These are phyloP conservation scores for Aureobasidium subglaciale DNA, from an alignment of 2,329 filamentous ascomycete genomes.

Conservation along the genomic window DNA sequence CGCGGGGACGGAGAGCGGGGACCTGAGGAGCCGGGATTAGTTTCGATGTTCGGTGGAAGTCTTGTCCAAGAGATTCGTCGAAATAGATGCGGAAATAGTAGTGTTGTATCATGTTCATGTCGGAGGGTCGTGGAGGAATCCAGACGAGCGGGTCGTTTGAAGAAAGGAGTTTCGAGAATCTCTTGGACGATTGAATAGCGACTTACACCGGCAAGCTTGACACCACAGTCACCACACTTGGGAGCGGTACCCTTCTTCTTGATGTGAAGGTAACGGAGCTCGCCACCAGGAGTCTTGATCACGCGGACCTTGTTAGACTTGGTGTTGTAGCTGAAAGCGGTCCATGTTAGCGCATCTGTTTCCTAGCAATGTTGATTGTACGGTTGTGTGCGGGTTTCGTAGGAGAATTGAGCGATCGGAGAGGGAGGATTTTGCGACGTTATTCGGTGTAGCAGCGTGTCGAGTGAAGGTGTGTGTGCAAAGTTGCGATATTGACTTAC, in stretches of 20 bases:
- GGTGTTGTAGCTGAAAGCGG: slow-evolving; percentile 79
- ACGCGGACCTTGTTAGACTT: slow-evolving; percentile 93
- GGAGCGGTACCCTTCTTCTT: slow-evolving; percentile 98
- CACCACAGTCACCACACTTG: slow-evolving; percentile 98
- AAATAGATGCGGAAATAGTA: background rate
- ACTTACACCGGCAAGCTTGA: slow-evolving; percentile 97
- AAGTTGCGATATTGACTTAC: slow-evolving; percentile 27
- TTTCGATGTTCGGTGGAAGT: background rate
- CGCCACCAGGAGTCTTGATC: slow-evolving; percentile 92
- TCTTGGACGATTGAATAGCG: slow-evolving; percentile 9
- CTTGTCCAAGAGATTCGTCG: slow-evolving; percentile 15
- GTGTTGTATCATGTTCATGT: background rate
- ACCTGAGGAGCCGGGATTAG: slow-evolving; percentile 47
- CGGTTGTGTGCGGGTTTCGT: slow-evolving; percentile 5
- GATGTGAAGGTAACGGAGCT: slow-evolving; percentile 94
- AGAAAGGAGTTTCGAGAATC: slow-evolving; percentile 1
- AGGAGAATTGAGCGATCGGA: background rate
- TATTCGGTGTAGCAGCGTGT: background rate
- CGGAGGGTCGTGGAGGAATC: background rate
- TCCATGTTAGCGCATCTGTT: slow-evolving; percentile 17
- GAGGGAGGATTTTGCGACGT: background rate
- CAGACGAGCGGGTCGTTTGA: background rate
- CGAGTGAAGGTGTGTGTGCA: background rate
- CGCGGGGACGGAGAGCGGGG: slow-evolving; percentile 93
- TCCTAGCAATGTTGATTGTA: background rate